These are phyloP conservation scores for Ganoderma leucocontextum DNA, from an alignment of 1,284 basidiomycete genomes.

Conservation along the genomic window DNA sequence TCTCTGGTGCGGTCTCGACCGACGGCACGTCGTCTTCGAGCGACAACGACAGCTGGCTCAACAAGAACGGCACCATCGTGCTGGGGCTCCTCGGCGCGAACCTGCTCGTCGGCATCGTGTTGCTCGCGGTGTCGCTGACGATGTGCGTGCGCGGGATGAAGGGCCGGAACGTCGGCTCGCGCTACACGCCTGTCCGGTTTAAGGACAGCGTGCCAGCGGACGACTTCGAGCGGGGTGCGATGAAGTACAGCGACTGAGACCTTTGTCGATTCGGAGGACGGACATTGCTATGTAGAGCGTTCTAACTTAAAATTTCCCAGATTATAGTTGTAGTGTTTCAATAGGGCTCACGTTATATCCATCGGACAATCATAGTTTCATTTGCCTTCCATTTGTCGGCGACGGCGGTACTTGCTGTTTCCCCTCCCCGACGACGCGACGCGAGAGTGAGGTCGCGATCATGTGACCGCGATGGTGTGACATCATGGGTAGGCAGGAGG, in stretches of 20 bases:
- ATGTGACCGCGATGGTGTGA: conserved; percentile 31
- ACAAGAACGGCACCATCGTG: conserved; percentile 12
- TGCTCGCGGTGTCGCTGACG: conserved; percentile 16
- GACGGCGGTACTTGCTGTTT: too few relatives aligned
- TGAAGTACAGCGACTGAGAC: conserved; percentile 17
- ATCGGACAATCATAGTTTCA: not conserved
- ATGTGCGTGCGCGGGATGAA: conserved; percentile 27
- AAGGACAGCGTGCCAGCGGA: conserved; percentile 13
- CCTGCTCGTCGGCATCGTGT: conserved; percentile 18
- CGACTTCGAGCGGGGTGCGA: conserved; percentile 11
- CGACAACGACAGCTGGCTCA: conserved; percentile 1
- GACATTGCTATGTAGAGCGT: not conserved
- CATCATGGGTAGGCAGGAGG: conserved; percentile 27
- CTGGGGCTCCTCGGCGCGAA: conserved; percentile 24
- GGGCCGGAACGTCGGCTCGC: conserved; percentile 16
- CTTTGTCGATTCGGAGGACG: not conserved
- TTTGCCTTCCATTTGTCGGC: not conserved
- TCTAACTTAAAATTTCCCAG: not conserved
- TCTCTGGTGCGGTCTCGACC: not conserved
- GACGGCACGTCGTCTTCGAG: conserved; percentile 1
- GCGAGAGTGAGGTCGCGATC: conserved; percentile 16
- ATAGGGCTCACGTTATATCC: not conserved
- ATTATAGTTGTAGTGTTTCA: not conserved
- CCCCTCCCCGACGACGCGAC: not conserved
- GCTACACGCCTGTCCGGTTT: conserved; percentile 22